Conservation (phyloP, 805 yeast genomes). For the Clavispora santaluciae region DNA sequence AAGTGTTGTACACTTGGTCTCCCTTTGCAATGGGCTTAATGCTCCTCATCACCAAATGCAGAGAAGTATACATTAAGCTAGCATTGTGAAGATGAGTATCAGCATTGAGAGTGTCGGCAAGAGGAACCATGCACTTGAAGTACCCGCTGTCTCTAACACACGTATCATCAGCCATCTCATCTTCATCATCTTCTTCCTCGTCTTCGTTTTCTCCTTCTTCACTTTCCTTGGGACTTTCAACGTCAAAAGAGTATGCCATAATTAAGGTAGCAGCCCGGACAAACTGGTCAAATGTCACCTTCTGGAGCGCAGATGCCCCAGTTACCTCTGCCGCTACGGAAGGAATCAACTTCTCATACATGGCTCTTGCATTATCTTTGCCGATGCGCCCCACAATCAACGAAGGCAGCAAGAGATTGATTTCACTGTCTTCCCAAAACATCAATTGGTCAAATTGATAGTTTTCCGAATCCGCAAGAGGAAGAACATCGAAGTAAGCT, state of each 20-base stretch:
- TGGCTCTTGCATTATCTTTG: constrained; percentile 53
- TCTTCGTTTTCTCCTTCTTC: constrained; percentile 29
- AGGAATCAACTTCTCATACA: constrained; percentile 47
- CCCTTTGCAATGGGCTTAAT: constrained; percentile 54
- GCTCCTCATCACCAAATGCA: constrained; percentile 65
- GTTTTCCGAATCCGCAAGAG: constrained; percentile 33
- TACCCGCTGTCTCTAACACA: constrained; percentile 27
- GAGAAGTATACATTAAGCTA: constrained; percentile 48
- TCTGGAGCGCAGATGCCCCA: constrained; percentile 24
- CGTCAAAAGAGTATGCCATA: constrained; percentile 89
- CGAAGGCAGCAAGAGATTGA: constrained; percentile 60
- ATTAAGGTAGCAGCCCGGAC: constrained; percentile 73
- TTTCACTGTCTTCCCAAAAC: constrained; percentile 71
- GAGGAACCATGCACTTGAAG: constrained; percentile 83
- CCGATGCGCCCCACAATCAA: constrained; percentile 69
- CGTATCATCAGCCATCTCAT: constrained; percentile 5
- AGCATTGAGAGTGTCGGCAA: constrained; percentile 88
- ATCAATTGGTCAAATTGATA: constrained; percentile 59
- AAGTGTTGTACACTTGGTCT: constrained; percentile 80
- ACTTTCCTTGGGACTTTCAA: constrained; percentile 35
- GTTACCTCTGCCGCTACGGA: constrained; percentile 31
- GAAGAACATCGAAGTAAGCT: constrained; percentile 69
- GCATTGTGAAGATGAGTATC: constrained; percentile 79
- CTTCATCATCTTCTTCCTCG: constrained; percentile 15
- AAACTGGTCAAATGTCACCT: constrained; percentile 50